Evolutionary conservation across 352 stramenopile species (phyloP), one percentile per base, ranked within the genome.

Genomic region (Pythium sp.): DNA sequence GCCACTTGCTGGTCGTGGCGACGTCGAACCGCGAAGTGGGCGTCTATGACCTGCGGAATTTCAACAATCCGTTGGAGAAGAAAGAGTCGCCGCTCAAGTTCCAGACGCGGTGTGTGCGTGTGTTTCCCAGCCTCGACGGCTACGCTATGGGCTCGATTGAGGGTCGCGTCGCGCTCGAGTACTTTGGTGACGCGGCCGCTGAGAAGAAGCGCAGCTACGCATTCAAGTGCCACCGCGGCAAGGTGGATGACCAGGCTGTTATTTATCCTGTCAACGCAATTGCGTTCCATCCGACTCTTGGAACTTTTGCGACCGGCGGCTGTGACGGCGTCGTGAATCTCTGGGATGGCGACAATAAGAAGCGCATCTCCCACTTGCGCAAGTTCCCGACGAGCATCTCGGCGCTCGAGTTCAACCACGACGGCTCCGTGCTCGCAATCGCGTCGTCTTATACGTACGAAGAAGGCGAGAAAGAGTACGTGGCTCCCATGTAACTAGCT

Each of bases 201-300:
- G 62, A 74, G 56, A 81, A 80, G 58, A 87, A 86, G 70, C 77
- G 76, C 58, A 98, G 94, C 70, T 99, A 99, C 77, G 95, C 97
- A 41, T 99, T 99, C 84, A 99, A 99, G 75, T 99, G 97, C 75
- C 97, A 99, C 78, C 89, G 97, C 41, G 89, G 93, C 65, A 94
- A 94, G 69, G 72, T 93, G 53, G 81, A 90, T 64, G 80, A 84
- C 69, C 77, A 91, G 67, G 88, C 90, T 43, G 82, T 91, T 61
- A 89, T 99, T 46, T 99, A 97, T 77, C 93, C 95, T 0, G 96
- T 99, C 8, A 99, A 99, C 77, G 76, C 90, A 20, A 88, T 99
- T 61, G 93, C 93, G 3, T 99, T 99, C 80, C 95, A 99, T 80
- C 97, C 95, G 26, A 78, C 76, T 67, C 89, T 91, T 65, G 92